Evolutionary conservation across 2,329 filamentous ascomycete genomes (phyloP), one percentile per base, ranked within the genome.

Genomic region (Neopestalotiopsis sp.): DNA sequence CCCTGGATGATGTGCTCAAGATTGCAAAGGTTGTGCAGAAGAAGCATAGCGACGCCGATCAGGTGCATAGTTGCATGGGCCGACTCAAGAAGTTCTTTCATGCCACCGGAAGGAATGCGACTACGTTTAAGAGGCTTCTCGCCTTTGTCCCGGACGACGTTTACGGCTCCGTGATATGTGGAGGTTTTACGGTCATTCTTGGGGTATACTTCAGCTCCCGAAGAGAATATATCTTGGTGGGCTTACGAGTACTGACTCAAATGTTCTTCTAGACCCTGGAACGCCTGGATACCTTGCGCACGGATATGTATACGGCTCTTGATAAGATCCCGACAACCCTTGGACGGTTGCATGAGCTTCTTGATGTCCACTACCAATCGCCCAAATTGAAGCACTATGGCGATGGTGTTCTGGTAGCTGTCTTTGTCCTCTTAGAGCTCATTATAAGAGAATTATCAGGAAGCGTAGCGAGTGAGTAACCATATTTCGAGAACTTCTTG

Each of bases 101-200:
- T 42, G 61, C 66, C 12, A 58, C 70, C 2, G 38, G 66, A 9
- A 38, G 67, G 12, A 69, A 71, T 9, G 61, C 67, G 24, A 65
- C 67, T 20, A 69, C 70, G 4, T 58, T 71, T 1, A 65, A 72
- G 20, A 72, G 65, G 34, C 68, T 72, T 4, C 61, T 72, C n/a
- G 49, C 56, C n/a, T 72, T 72, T 34, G 40, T 69, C 38, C 71
- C 71, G 13, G 67, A 65, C 34, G 71, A 72, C 28, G 66, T 34
- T 3, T 72, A 72, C 14, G 69, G 71, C 3, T 70, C 71, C 20
- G 57, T 64, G 1, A 72, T 72, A 34, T 71, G 71, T 40, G 70
- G 71, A 6, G 71, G 71, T 2, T 72, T 72, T n/a, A 69, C 71
- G 1, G 20, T 71, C 5, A 71, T 71, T 34, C 61, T 72, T 45